These are phyloP conservation scores for Globomyces pollinis-pini DNA, from an alignment of 192 early-diverging fungal species.

Conservation along the genomic window DNA sequence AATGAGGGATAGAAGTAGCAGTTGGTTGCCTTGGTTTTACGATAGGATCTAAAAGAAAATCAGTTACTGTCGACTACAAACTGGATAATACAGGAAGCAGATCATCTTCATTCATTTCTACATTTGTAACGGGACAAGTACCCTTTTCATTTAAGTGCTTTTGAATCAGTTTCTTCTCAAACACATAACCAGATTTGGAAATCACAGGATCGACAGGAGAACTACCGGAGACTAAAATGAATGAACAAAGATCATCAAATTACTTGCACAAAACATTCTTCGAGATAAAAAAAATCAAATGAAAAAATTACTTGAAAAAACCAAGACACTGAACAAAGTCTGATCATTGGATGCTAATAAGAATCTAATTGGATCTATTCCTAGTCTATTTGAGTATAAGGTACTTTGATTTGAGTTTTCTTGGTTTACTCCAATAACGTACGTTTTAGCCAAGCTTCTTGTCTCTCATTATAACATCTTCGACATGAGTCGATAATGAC, in stretches of 20 bases:
- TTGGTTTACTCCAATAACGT: no score
- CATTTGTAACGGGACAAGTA: constrained; percentile 72
- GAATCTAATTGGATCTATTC: no score
- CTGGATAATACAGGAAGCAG: constrained; percentile 59
- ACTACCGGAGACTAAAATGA: constrained; percentile 80
- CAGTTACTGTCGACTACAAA: constrained; percentile 10
- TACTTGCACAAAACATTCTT: constrained; percentile 29
- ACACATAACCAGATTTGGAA: constrained; percentile 73
- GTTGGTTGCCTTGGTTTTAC: constrained; percentile 72
- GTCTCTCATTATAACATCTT: no score
- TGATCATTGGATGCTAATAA: no score
- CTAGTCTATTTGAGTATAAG: no score
- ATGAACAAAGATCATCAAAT: not conserved
- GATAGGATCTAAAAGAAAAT: not conserved
- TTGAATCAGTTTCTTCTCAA: constrained; percentile 76
- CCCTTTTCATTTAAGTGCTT: constrained; percentile 82
- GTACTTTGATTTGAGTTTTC: no score
- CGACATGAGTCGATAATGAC: no score
- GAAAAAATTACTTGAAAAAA: not conserved
- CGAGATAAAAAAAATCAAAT: not conserved
- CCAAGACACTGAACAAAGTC: no score
- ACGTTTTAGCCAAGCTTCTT: no score
- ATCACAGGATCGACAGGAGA: constrained; percentile 81
- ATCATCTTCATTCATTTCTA: constrained; percentile 53
- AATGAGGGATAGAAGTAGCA: constrained; percentile 82